phyloP scores from a whole-genome alignment of 2,329 filamentous ascomycete genomes.

The Thielaviopsis populi region DNA sequence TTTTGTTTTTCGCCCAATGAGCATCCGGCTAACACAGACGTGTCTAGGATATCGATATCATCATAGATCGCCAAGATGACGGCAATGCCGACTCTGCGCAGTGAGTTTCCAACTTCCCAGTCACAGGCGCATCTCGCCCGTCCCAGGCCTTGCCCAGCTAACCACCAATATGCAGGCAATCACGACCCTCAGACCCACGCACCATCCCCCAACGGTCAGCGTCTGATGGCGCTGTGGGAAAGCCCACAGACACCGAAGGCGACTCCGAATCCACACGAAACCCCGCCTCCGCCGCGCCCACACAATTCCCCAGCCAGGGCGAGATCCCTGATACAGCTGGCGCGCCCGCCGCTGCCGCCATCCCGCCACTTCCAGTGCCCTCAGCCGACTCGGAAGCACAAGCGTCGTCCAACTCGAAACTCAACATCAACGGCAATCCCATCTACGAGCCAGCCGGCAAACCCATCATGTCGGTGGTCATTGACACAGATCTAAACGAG shows the following conservation, averaged over 20 bases:
- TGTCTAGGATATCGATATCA: conserved; percentile 49
- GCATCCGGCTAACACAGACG: conserved; percentile 4
- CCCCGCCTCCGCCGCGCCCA: conserved; percentile 29
- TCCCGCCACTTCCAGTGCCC: conserved; percentile 20
- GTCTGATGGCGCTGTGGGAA: conserved; percentile 35
- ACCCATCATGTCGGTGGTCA: conserved; percentile 60
- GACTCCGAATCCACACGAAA: conserved; percentile 10
- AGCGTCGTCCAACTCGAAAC: conserved; percentile 61
- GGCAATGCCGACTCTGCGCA: conserved; percentile 43
- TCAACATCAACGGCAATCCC: conserved; percentile 74
- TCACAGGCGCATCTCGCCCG: neutral
- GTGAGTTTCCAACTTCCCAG: conserved; percentile 27
- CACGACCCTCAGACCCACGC: conserved; percentile 48
- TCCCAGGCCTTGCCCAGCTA: neutral
- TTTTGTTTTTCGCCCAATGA: neutral
- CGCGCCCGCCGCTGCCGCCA: neutral
- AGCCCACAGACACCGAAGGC: conserved; percentile 19
- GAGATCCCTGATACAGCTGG: conserved; percentile 24
- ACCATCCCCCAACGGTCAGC: conserved; percentile 48
- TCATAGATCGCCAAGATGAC: conserved; percentile 51
- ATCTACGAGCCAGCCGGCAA: conserved; percentile 66
- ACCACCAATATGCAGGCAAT: conserved; percentile 31
- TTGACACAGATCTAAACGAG: conserved; percentile 56
- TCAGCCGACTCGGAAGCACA: conserved; percentile 39
- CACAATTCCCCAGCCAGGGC: conserved; percentile 21